These are phyloP conservation scores for Stentor roeselii DNA, from an alignment of 73 alveolate genomes.

Conservation along the genomic window DNA sequence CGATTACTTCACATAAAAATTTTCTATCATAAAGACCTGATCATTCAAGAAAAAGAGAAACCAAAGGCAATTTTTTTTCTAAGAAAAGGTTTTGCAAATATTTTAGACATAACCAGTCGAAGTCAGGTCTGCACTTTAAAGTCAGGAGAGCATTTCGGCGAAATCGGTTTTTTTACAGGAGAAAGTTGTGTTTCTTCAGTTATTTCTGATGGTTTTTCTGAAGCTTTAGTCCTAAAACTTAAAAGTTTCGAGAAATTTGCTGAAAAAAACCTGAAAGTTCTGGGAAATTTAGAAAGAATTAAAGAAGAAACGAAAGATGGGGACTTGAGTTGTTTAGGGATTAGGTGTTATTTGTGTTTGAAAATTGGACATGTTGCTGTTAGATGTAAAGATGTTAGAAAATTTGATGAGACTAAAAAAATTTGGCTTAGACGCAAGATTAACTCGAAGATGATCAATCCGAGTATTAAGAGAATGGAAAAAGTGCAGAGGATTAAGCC, in stretches of 20 bases:
- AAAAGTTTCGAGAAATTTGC: neutral
- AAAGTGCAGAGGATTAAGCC: neutral
- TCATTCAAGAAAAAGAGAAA: neutral
- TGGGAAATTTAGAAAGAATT: neutral
- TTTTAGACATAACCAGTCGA: neutral
- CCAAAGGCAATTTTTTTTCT: neutral
- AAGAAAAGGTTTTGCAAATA: neutral
- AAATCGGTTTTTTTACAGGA: conserved; percentile 1
- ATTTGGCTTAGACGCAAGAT: neutral
- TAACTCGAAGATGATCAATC: neutral
- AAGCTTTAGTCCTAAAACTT: neutral
- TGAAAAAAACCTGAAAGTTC: neutral
- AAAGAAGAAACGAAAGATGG: conserved; percentile 1
- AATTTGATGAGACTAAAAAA: neutral
- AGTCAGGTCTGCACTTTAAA: neutral
- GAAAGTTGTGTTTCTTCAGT: neutral
- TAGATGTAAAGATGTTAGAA: conserved; percentile 29
- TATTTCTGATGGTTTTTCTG: neutral
- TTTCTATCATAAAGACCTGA: neutral
- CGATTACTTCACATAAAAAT: neutral
- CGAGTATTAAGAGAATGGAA: neutral
- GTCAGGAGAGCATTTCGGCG: neutral
- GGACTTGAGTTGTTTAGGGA: conserved; percentile 36
- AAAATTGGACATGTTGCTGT: conserved; percentile 44
- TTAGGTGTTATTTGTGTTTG: conserved; percentile 51